Evolutionary conservation across 2,329 filamentous ascomycete genomes (phyloP).

Genomic region (Amesomyces nigricolor): DNA sequence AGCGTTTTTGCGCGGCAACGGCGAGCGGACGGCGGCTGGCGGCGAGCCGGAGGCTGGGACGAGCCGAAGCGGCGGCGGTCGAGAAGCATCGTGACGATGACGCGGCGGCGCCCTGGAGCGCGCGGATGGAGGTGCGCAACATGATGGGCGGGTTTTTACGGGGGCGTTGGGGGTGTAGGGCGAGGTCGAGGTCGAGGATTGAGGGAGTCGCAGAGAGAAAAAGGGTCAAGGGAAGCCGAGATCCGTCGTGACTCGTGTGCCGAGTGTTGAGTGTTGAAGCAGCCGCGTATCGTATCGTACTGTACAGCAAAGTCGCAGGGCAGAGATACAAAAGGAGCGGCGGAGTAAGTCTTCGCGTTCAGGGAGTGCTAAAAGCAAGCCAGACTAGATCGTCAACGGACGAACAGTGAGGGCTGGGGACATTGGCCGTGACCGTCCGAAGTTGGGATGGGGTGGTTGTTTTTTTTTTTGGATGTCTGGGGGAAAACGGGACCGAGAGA

Average conservation of each 20-base stretch:
- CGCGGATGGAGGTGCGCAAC: conserved; percentile 65
- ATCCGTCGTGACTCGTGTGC: neutral
- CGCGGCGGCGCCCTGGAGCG: conserved; percentile 31
- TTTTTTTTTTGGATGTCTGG: conserved; percentile 4
- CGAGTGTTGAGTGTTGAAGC: neutral
- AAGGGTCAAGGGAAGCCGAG: conserved; percentile 7
- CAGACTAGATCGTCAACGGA: conserved; percentile 18
- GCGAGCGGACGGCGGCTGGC: conserved; percentile 46
- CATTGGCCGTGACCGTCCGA: conserved; percentile 16
- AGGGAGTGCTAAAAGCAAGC: neutral
- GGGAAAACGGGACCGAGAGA: conserved; percentile 14
- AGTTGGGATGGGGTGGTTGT: neutral
- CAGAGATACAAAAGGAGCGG: conserved; percentile 23
- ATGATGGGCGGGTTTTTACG: conserved; percentile 44
- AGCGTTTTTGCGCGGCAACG: conserved; percentile 45
- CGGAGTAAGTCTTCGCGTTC: conserved; percentile 25
- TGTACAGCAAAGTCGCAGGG: conserved; percentile 6
- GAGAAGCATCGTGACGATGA: conserved; percentile 37
- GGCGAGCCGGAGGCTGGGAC: conserved; percentile 40
- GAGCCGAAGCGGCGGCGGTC: conserved; percentile 35
- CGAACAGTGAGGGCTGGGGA: conserved; percentile 16
- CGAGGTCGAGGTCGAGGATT: conserved; percentile 2
- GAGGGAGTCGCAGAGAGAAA: conserved; percentile 1
- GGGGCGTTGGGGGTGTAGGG: conserved; percentile 1
- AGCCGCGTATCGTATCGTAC: conserved; percentile 7